Evolutionary conservation across 345 rosid genomes (phyloP).

Genomic region (Hibiscus mutabilis): DNA sequence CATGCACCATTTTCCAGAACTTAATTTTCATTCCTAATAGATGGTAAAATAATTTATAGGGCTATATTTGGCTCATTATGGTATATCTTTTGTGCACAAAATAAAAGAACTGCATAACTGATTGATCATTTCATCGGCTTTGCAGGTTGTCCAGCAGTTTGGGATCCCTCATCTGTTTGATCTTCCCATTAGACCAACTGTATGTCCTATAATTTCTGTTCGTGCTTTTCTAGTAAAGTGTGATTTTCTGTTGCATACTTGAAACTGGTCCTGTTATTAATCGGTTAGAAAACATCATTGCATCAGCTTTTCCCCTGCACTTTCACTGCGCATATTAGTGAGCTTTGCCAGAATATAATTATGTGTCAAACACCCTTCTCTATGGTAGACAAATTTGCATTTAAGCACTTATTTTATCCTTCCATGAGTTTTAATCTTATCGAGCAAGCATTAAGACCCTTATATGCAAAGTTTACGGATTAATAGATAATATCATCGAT

Average conservation of each 20-base stretch:
- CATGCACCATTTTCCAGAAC: constrained; percentile 20
- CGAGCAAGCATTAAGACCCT: not conserved
- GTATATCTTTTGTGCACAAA: not conserved
- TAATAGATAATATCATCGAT: not conserved
- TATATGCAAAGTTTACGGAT: not conserved
- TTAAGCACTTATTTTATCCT: not conserved
- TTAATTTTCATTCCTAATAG: constrained; percentile 4
- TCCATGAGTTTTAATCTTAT: no score
- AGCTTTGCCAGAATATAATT: not conserved
- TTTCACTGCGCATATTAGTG: not conserved
- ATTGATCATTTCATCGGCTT: constrained; percentile 6
- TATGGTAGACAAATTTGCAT: not conserved
- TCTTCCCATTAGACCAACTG: constrained; percentile 61
- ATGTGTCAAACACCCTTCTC: not conserved
- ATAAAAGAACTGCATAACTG: not conserved
- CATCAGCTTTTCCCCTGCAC: not conserved
- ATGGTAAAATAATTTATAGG: not conserved
- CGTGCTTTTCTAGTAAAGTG: not conserved
- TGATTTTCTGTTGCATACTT: not conserved
- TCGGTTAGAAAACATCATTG: not conserved
- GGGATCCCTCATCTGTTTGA: constrained; percentile 97
- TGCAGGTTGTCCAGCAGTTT: constrained; percentile 90
- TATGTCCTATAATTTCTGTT: constrained; percentile 21
- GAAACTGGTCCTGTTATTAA: not conserved
- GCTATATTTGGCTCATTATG: not conserved